phyloP scores from a whole-genome alignment of 345 rosid species.

The Erodium maritimum region DNA sequence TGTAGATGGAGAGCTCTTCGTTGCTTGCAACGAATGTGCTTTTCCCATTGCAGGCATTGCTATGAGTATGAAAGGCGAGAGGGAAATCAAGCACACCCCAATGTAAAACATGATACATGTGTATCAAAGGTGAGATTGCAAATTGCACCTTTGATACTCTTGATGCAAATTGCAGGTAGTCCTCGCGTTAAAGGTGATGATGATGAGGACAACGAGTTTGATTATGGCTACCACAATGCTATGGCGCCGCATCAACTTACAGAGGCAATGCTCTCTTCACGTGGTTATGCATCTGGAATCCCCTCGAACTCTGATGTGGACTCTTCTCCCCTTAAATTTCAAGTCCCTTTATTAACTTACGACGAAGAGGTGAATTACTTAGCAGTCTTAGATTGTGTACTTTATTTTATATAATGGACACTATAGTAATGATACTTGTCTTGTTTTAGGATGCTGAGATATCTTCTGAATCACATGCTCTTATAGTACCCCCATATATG shows the following conservation, averaged over 20 bases:
- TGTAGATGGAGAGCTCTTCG: constrained; percentile 68
- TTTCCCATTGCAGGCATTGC: constrained; percentile 92
- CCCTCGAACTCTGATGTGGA: constrained; percentile 38
- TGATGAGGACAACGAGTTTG: constrained; percentile 63
- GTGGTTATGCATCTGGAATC: constrained; percentile 21
- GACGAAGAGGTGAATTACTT: constrained; percentile 46
- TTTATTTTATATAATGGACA: background rate
- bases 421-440: constrained; percentile 3
- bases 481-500: constrained; percentile 60
- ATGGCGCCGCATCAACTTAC: constrained; percentile 35
- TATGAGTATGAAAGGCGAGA: constrained; percentile 89
- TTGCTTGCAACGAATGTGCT: constrained; percentile 96
- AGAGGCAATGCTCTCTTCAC: constrained; percentile 36
- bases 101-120: constrained; percentile 81
- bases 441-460: constrained; percentile 48
- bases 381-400: background rate
- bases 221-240: constrained; percentile 18
- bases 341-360: constrained; percentile 62
- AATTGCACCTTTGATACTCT: background rate
- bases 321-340: constrained; percentile 37
- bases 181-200: constrained; percentile 62
- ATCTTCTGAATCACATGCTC: constrained; percentile 68
- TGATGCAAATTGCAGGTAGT: constrained; percentile 32
- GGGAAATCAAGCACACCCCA: constrained; percentile 87
- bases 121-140: constrained; percentile 50